Evolutionary conservation across 2,329 filamentous ascomycete genomes (phyloP).

Genomic region (Colletotrichum coccodes): DNA sequence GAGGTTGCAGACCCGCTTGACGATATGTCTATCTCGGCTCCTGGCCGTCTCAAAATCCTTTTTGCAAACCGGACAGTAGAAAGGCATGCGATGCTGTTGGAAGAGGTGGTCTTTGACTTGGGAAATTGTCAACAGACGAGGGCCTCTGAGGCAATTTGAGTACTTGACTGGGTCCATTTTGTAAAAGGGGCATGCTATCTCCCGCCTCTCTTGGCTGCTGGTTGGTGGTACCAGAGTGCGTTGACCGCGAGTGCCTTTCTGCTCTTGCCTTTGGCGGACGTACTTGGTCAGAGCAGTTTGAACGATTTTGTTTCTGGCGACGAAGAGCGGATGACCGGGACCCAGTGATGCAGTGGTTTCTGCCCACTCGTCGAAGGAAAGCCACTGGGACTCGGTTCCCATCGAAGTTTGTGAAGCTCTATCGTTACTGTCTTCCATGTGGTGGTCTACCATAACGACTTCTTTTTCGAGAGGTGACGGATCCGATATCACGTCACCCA

Average conservation of each 20-base stretch:
- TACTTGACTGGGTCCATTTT: background rate
- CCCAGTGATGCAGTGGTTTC: background rate
- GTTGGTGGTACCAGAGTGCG: background rate
- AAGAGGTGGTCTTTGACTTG: background rate
- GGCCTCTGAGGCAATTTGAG: background rate
- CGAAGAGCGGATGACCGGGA: background rate
- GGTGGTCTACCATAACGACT: background rate
- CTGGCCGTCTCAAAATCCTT: background rate
- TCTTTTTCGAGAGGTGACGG: too few relatives aligned
- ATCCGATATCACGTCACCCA: background rate
- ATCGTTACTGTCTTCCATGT: background rate
- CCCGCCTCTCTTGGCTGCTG: background rate
- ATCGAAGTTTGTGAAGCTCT: background rate
- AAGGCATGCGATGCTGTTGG: background rate
- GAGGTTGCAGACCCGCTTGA: background rate
- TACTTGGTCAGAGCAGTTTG: background rate
- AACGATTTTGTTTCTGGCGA: background rate
- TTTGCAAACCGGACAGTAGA: slow-evolving; percentile 10
- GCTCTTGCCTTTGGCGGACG: background rate
- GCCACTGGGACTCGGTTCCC: background rate
- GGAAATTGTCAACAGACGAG: background rate
- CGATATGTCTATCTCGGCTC: background rate
- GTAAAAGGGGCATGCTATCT: slow-evolving; percentile 9
- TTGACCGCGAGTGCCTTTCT: background rate
- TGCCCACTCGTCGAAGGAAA: background rate